These are phyloP conservation scores for Fusarium oligoseptatum DNA, from an alignment of 2,329 filamentous ascomycete genomes.

Conservation along the genomic window DNA sequence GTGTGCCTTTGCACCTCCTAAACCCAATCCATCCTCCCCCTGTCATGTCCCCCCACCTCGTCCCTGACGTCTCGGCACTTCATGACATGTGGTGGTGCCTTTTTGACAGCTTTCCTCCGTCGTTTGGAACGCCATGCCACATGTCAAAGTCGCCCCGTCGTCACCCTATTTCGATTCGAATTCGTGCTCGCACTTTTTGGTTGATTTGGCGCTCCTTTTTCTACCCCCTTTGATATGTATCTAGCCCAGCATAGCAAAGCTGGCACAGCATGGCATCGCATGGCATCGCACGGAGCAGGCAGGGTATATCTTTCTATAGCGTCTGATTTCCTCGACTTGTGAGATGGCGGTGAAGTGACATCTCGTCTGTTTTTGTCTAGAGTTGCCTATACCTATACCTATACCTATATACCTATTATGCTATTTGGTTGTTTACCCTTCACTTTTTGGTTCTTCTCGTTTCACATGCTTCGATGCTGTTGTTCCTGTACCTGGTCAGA, in stretches of 20 bases:
- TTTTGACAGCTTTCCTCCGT: conserved; percentile 3
- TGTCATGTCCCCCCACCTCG: background rate
- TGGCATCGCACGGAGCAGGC: conserved; percentile 36
- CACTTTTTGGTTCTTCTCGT: background rate
- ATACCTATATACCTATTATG: conserved; percentile 16
- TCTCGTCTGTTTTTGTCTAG: conserved; percentile 1
- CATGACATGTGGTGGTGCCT: background rate
- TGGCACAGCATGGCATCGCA: conserved; percentile 35
- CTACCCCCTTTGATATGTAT: conserved; percentile 12
- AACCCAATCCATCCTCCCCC: background rate
- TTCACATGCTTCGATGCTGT: background rate
- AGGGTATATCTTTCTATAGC: conserved; percentile 24
- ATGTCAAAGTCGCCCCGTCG: background rate
- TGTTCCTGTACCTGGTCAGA: background rate
- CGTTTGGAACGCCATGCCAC: conserved; percentile 6
- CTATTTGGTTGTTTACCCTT: background rate
- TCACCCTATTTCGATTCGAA: background rate
- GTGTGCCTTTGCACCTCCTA: background rate
- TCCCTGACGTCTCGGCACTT: conserved; percentile 9
- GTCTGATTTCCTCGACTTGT: conserved; percentile 9
- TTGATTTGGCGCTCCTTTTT: background rate
- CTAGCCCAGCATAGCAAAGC: conserved; percentile 16
- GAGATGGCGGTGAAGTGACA: background rate
- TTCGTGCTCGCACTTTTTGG: background rate
- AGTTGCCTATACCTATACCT: conserved; percentile 11